Base-by-base conservation (phyloP, 306 rosid species). In the Begonia masoniana region DNA sequence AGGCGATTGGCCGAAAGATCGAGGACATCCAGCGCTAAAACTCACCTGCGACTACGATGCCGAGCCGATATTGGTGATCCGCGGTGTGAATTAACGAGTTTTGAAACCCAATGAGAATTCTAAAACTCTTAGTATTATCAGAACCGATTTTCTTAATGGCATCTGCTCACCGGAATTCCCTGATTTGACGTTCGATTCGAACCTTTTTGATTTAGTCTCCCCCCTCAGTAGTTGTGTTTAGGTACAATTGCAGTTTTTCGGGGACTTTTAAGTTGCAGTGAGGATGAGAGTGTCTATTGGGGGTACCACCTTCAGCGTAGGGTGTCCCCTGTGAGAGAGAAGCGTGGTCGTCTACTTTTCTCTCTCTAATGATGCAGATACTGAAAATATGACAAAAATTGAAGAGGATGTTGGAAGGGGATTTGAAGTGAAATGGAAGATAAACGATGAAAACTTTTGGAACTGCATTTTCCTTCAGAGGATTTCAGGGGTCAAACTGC, bases 1-100 rank as follows among this genome's bases (percentile, higher is more conserved):
- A 1, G 15, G 11, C n/a, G 13, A 47, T 16, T 16, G 62, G 11
- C 62, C 62, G 3, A 5, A 36, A 0, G 14, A 14, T n/a, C 47
- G 62, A 4, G 62, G 62, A 5, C 21, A 46, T 58, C 62, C 62
- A 10, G 24, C 47, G 10, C 11, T 58, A 8, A 58, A 47, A 6
- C 63, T 59, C 63, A 48, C 21, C 15, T 59, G 63, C 47, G 8
- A 59, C n/a, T n/a, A n/a, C 7, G 2, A 59, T n/a, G n/a, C n/a
- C 13, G 35, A 26, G 2, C 4, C 12, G 0, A 2, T 1, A 7
- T 15, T 59, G 1, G 63, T 19, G 4, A 15, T 59, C 10, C 14
- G 31, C 23, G 41, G 35, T 13, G 47, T 59, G 26, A 47, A 26
- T 0, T 59, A 60, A 47, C 36, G 26, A 8, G 56, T 60, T 41